phyloP scores from a whole-genome alignment of 495 filamentous ascomycete genomes.

The Penicillium ochrochloron region DNA sequence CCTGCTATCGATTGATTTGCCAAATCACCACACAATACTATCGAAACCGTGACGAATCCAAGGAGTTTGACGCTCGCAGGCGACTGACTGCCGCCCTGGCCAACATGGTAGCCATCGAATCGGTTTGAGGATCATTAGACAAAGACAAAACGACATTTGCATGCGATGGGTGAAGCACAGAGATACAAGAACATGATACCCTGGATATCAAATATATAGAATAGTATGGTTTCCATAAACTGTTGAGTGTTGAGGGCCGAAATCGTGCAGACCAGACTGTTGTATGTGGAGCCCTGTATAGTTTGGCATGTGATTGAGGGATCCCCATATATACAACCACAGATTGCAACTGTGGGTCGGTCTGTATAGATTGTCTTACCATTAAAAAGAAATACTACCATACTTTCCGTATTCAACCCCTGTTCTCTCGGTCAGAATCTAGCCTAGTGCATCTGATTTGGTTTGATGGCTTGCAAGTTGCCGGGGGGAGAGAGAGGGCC shows the following conservation, averaged over 20 bases:
- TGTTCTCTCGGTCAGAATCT: neutral
- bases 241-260: conserved; percentile 2
- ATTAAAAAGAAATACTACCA: neutral
- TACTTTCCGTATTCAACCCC: neutral
- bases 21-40: conserved; percentile 49
- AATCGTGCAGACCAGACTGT: neutral
- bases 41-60: conserved; percentile 40
- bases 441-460: neutral
- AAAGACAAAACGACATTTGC: neutral
- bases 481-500: neutral
- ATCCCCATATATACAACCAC: neutral
- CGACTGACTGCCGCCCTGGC: conserved; percentile 37
- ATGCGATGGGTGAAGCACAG: neutral
- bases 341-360: neutral
- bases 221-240: neutral
- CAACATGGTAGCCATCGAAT: conserved; percentile 28
- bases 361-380: neutral
- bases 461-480: neutral
- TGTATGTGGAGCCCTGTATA: conserved; percentile 8
- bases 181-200: conserved; percentile 14
- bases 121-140: conserved; percentile 1
- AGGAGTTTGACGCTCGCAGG: conserved; percentile 46
- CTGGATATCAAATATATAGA: conserved; percentile 10
- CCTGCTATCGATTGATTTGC: conserved; percentile 47
- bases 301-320: conserved; percentile 24